These are phyloP conservation scores for Trametes sanguinea DNA, from an alignment of 768 basidiomycete species.

Conservation along the genomic window DNA sequence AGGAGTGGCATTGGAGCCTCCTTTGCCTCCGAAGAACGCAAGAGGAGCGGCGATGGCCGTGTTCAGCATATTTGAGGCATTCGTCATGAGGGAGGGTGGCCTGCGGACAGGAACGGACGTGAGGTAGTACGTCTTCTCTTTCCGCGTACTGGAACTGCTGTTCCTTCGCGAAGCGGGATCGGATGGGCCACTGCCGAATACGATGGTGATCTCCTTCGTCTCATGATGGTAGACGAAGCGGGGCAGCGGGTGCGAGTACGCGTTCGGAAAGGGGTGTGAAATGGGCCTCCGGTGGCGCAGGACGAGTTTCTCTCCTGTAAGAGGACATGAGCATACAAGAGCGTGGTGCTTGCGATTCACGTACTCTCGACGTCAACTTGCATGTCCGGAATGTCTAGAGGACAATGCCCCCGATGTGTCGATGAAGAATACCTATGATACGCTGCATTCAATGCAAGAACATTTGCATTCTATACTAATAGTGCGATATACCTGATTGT, in stretches of 20 bases:
- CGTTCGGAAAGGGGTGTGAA: conserved; percentile 76
- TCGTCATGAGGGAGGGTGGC: conserved; percentile 68
- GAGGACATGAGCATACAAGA: not conserved
- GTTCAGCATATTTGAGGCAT: conserved; percentile 67
- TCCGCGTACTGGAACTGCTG: conserved; percentile 45
- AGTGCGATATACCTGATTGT: conserved; percentile 62
- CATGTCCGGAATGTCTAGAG: conserved; percentile 78
- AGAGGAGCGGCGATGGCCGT: conserved; percentile 62
- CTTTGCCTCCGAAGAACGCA: conserved; percentile 46
- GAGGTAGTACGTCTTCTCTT: conserved; percentile 59
- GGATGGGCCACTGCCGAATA: conserved; percentile 64
- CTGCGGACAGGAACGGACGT: conserved; percentile 67
- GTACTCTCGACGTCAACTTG: conserved; percentile 77
- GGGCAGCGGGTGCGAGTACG: conserved; percentile 75
- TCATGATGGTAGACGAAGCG: conserved; percentile 59
- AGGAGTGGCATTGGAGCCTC: conserved; percentile 44
- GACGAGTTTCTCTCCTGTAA: conserved; percentile 62
- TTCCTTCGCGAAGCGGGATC: conserved; percentile 45
- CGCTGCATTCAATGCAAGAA: not conserved
- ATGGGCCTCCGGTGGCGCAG: conserved; percentile 77
- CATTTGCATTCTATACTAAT: too few species aligned
- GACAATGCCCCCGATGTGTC: conserved; percentile 77
- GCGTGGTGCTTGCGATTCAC: conserved; percentile 3
- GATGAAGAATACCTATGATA: conserved; percentile 74
- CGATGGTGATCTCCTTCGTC: conserved; percentile 59